phyloP scores from a whole-genome alignment of 1,284 basidiomycete genomes.

The Tylopilus orsonianus region DNA sequence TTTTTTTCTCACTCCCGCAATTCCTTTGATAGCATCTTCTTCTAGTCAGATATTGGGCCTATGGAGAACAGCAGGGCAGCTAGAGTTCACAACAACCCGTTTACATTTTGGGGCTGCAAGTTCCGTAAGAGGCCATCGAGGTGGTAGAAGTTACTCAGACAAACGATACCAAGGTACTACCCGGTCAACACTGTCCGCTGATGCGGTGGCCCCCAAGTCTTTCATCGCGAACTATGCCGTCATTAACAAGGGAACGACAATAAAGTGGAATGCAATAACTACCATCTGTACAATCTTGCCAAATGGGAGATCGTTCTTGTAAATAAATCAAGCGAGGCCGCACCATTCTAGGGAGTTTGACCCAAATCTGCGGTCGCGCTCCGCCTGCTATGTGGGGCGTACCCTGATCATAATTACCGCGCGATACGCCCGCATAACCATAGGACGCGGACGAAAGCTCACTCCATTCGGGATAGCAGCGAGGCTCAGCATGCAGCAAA shows the following conservation, averaged over 20 bases:
- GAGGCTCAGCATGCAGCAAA: background rate
- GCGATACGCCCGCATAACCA: conserved; percentile 36
- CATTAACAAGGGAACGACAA: background rate
- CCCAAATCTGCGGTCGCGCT: background rate
- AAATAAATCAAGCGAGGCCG: conserved; percentile 15
- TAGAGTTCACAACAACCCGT: conserved; percentile 44
- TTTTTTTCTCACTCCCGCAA: conserved; percentile 35
- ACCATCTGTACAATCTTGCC: conserved; percentile 10
- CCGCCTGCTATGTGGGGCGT: background rate
- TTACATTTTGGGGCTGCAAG: conserved; percentile 52
- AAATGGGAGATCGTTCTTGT: conserved; percentile 3
- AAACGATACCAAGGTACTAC: conserved; percentile 6
- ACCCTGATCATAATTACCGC: conserved; percentile 46
- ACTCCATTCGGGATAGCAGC: background rate
- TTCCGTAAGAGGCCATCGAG: background rate
- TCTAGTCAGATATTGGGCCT: conserved; percentile 46
- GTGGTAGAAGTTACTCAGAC: background rate
- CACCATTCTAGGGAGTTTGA: conserved; percentile 4
- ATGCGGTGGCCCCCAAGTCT: background rate
- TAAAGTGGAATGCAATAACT: background rate
- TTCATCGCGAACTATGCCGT: background rate
- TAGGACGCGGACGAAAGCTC: conserved; percentile 1
- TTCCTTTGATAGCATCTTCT: conserved; percentile 28
- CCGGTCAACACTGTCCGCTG: background rate
- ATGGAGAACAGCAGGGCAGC: conserved; percentile 46